These are phyloP conservation scores for Picea glauca DNA, from an alignment of 75 land plant species.

Conservation along the genomic window DNA sequence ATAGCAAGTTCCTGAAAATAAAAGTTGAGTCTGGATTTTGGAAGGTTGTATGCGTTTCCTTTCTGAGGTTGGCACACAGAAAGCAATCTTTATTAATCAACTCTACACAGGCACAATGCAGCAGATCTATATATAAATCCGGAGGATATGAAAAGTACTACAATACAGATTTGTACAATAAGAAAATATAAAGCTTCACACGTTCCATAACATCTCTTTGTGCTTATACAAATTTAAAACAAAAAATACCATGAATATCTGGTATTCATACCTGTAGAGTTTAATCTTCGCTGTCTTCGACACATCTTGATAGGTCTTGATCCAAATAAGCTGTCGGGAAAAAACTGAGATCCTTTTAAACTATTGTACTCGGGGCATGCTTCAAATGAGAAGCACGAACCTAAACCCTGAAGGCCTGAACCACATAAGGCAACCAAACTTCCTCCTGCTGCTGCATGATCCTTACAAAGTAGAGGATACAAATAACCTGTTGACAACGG, in stretches of 20 bases:
- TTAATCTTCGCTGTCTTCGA: conserved; percentile 15
- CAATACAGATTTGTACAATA: too few species aligned
- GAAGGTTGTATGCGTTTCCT: background rate
- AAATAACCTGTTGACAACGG: conserved; percentile 9
- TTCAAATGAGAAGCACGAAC: conserved; percentile 52
- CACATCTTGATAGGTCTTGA: conserved; percentile 4
- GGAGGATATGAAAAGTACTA: too few species aligned
- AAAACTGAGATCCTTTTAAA: conserved; percentile 21
- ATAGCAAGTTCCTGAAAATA: background rate
- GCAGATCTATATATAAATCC: background rate
- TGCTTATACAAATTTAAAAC: background rate
- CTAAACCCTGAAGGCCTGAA: conserved; percentile 43
- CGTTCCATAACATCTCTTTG: background rate
- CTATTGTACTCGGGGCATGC: conserved; percentile 44
- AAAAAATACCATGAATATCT: background rate
- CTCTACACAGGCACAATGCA: background rate
- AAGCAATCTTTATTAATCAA: background rate
- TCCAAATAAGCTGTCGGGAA: conserved; percentile 25
- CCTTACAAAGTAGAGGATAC: background rate
- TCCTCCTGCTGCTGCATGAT: conserved; percentile 1
- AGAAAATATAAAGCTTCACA: too few species aligned
- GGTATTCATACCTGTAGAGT: conserved; percentile 4
- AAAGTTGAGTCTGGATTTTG: background rate
- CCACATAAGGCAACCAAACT: conserved; percentile 32
- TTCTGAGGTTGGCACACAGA: background rate